Conservation (phyloP, 306 rosid species). For the Argentina anserina region DNA sequence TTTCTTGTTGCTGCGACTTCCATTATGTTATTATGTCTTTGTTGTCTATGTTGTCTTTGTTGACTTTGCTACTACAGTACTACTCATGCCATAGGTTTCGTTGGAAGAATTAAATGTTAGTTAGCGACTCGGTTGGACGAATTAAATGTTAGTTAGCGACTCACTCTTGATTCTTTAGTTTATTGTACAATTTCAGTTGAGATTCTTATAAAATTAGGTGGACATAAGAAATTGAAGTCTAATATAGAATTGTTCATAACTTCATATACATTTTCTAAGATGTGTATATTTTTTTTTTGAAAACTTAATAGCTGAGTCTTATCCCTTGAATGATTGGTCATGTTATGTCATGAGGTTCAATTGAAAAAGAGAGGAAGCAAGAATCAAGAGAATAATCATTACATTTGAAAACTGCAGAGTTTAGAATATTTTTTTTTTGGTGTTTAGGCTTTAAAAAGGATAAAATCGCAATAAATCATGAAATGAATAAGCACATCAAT, state of each 20-base stretch:
- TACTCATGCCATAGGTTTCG: neutral
- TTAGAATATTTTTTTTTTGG: neutral
- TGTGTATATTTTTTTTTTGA: no score
- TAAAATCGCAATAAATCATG: no score
- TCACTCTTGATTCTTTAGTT: neutral
- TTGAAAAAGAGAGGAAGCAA: neutral
- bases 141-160: neutral
- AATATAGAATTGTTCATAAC: neutral
- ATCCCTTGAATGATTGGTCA: neutral
- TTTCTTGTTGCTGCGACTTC: neutral
- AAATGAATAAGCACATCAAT: no score
- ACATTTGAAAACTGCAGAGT: neutral
- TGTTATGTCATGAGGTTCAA: neutral
- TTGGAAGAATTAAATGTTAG: neutral
- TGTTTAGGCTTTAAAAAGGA: no score
- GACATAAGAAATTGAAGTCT: neutral
- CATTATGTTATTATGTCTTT: neutral
- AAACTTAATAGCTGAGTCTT: no score
- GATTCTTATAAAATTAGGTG: neutral
- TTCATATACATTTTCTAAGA: neutral
- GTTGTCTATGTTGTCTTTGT: neutral
- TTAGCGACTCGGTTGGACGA: neutral
- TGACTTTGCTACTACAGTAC: neutral
- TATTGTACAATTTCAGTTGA: neutral
- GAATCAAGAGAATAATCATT: neutral